Base-by-base conservation (phyloP, 176 grass and related monocot species). In the Oryza meyeriana region DNA sequence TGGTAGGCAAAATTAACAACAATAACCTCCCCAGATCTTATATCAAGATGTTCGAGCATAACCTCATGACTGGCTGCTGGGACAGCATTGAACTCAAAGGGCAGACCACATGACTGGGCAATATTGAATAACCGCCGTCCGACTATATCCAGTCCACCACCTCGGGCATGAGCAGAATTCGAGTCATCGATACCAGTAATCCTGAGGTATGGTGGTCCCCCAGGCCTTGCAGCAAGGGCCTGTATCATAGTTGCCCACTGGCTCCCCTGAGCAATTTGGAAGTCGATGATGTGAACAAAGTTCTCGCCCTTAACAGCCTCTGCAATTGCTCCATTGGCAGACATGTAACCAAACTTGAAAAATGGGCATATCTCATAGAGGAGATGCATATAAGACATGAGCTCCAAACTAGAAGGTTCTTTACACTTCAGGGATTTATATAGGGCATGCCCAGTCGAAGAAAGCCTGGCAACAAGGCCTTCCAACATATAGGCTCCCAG, bases 291-390 rank as follows among this genome's bases (percentile, higher is more conserved):
- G 82, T 95, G 93, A 83, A 95, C 77, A 64, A 74, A 63, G 52
- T 90, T 87, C 58, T 91, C 87, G 24, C 77, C 85, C 86, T 92
- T 92, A 52, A 95, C 87, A 33, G 93, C 93, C 66, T 95, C 93
- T 12, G 85, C 87, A 63, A 95, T 92, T 8, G 90, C 93, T 83
- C 90, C 90, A 81, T 95, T 95, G 71, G 93, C 93, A 77, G 93
- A 92, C 82, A 95, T 90, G 82, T 92, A 95, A 33, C 90, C 93
- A 65, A 95, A 95, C 79, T 90, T 95, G 71, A 90, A 95, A 86
- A 90, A 95, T 27, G 90, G 93, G 44, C 90, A 95, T 4, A 92
- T 89, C 24, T 92, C 87, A 71, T 91, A 95, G 44, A 95, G 84
- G 59, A 87, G 74, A 62, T 85, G 81, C 93, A 95, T 95, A 76